Percentiles rank a stretch among this genome's conserved stretches.
These are phyloP conservation scores for Linnemannia schmuckeri DNA, from an alignment of 192 early-diverging fungal genomes.

Conservation along the genomic window DNA sequence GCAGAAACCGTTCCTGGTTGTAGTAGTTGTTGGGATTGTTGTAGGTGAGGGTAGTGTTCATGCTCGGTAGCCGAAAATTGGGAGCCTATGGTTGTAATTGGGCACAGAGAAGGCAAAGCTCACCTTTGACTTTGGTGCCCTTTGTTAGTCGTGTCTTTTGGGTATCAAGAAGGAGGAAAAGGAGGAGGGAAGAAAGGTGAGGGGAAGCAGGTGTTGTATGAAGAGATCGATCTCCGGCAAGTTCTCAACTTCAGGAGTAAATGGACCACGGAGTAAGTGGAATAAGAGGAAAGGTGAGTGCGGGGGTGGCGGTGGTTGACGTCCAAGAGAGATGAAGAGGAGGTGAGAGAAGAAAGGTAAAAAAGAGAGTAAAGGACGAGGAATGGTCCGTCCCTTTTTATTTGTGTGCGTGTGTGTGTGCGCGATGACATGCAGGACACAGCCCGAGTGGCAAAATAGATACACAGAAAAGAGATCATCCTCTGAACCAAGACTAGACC, in stretches of 20 bases:
- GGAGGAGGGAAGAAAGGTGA: background rate
- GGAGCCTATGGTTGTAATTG: background rate
- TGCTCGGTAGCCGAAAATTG: background rate
- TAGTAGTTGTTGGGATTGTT: background rate
- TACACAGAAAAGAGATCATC: background rate
- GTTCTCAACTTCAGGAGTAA: background rate
- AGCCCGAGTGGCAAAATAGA: conserved; percentile 2
- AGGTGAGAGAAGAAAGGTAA: background rate
- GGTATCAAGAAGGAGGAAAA: background rate
- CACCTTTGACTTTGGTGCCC: background rate
- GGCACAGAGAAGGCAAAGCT: background rate
- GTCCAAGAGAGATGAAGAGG: background rate
- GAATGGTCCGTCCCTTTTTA: background rate
- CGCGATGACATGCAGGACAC: background rate
- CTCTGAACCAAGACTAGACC: background rate
- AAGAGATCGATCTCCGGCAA: background rate
- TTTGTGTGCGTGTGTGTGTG: background rate
- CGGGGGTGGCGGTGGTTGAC: background rate
- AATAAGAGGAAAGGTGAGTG: background rate
- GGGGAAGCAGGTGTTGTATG: background rate
- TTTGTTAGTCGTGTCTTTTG: background rate
- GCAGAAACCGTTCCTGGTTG: background rate
- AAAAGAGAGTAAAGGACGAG: background rate
- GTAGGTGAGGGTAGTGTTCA: no score
- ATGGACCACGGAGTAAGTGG: background rate